Percentiles rank a stretch among this genome's conserved stretches.
Conservation (phyloP, 306 rosid genomes). For the Acacia melanoxylon region DNA sequence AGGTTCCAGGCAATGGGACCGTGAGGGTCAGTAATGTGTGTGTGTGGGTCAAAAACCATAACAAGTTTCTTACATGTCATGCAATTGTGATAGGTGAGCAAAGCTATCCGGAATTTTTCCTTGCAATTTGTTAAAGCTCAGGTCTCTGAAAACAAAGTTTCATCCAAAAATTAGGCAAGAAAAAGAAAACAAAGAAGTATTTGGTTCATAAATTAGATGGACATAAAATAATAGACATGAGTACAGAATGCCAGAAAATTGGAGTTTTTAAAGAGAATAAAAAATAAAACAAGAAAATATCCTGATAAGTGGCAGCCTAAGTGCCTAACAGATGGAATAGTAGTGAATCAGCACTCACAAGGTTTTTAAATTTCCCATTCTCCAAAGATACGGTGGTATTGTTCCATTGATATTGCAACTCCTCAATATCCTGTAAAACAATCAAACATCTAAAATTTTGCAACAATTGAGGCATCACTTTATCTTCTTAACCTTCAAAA, state of each 20-base stretch:
- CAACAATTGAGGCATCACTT: background rate
- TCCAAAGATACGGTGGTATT: slow-evolving; percentile 39
- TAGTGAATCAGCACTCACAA: slow-evolving; percentile 40
- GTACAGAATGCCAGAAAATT: background rate
- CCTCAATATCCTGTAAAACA: slow-evolving; percentile 57
- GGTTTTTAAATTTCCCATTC: background rate
- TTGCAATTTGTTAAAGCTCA: slow-evolving; percentile 59
- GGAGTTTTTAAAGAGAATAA: background rate
- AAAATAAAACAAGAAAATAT: background rate
- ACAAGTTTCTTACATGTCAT: slow-evolving; percentile 42
- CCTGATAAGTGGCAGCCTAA: background rate
- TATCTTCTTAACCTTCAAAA: background rate
- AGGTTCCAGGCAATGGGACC: background rate
- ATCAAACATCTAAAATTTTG: slow-evolving; percentile 9
- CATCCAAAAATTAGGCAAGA: background rate
- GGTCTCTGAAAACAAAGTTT: slow-evolving; percentile 52
- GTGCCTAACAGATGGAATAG: background rate
- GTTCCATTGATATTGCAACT: slow-evolving; percentile 58
- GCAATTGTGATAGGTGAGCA: background rate
- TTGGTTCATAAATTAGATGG: background rate
- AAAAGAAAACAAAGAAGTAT: background rate
- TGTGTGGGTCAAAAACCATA: background rate
- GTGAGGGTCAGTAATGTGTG: background rate
- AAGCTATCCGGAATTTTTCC: slow-evolving; percentile 42
- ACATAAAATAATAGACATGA: background rate